Conservation (phyloP, 192 early-diverging fungal species). For the Coemansia sp. region DNA sequence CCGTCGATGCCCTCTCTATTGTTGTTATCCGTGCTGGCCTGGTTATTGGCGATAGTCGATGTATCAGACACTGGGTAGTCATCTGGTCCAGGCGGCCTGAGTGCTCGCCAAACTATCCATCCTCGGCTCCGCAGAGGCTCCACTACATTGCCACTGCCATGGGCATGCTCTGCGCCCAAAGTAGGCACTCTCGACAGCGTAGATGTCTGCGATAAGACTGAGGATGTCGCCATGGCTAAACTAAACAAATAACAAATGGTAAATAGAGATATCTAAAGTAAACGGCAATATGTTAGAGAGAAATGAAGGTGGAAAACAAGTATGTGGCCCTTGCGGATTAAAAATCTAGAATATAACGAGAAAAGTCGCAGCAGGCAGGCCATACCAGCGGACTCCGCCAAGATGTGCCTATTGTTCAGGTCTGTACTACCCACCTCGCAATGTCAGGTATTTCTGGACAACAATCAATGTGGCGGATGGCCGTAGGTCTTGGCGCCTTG, state of each 20-base stretch:
- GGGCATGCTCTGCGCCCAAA: neutral
- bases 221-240: neutral
- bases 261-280: neutral
- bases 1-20: neutral
- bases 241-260: neutral
- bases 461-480: neutral
- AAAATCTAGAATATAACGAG: neutral
- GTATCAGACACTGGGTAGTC: neutral
- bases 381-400: neutral
- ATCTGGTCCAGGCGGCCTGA: neutral
- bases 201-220: neutral
- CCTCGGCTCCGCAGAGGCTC: neutral
- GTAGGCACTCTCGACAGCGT: neutral
- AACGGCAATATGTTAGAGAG: neutral
- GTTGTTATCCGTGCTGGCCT: neutral
- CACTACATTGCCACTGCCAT: neutral
- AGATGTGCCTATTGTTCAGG: neutral
- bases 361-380: neutral
- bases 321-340: neutral
- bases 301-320: neutral
- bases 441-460: neutral
- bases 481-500: conserved; percentile 4
- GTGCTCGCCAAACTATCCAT: neutral
- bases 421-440: neutral
- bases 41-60: neutral